Base-by-base conservation (phyloP, 2,329 filamentous ascomycete genomes). In the Cadophora gregata region DNA sequence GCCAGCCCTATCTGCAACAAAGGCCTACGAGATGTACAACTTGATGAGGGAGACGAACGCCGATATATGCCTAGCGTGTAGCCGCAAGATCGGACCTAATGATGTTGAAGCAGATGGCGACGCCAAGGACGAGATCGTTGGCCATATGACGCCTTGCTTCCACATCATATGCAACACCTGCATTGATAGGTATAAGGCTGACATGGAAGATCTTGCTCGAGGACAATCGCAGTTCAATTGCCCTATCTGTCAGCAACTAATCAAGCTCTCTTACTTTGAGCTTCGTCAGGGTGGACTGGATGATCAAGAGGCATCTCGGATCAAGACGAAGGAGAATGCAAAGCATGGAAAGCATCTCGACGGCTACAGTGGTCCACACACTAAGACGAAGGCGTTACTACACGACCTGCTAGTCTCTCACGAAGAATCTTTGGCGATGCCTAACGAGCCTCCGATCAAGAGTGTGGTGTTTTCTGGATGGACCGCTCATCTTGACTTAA, bases 401-500 rank as follows among this genome's bases (percentile, higher is more conserved):
- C 82, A 89, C n/a, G 89, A 93, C 69, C 85, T 99, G 8, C 78
- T 91, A 1, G 82, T 84, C 60, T 87, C 88, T 61, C 87, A 88
- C 65, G 82, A 82, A 0, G 86, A 90, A 75, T 92, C 88, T 67
- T 83, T 85, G 45, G 81, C 80, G 0, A 82, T 86, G 10, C 86
- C 88, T 3, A 24, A 66, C 0, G 80, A 86, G 12, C 86, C 88
- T 0, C 94, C 94, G 0, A 91, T 93, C 79, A 98, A 97, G 78
- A 96, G 93, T 29, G 93, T 99, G 16, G 89, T 99, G 7, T 98
- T 98, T 79, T 97, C 93, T 0, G 90, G 90, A n/a, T 98, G 96
- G 94, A 98, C 96, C 0, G 90, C 91, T 0, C 94, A 98, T 76
- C 87, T 99, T 19, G 94, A 98, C 77, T 86, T 99, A 24, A 97